Conservation (phyloP, 1,284 basidiomycete species). For the Apiotrichum siamense region DNA sequence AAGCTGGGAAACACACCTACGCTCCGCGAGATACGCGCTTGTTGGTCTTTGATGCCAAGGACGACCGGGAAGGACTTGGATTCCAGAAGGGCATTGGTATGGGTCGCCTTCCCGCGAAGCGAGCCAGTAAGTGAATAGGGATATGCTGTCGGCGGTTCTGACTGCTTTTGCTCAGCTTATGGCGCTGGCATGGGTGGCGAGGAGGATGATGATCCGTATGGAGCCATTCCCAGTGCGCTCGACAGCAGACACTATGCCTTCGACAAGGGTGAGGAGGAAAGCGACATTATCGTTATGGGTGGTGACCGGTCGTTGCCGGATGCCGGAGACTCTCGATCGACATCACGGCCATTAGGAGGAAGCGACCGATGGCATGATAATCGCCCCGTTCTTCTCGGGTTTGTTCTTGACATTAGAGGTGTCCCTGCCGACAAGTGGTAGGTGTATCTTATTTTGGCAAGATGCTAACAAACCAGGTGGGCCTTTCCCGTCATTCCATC, state of each 20-base stretch:
- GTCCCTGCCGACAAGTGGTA: constrained; percentile 69
- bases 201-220: constrained; percentile 81
- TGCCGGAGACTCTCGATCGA: neutral
- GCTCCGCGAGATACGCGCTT: constrained; percentile 73
- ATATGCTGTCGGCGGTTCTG: too few species aligned
- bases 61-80: constrained; percentile 72
- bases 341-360: neutral
- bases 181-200: constrained; percentile 63
- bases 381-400: constrained; percentile 64
- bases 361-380: constrained; percentile 64
- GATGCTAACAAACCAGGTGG: constrained; percentile 55
- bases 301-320: neutral
- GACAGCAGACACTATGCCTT: constrained; percentile 56
- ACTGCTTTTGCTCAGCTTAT: too few species aligned
- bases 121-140: constrained; percentile 18
- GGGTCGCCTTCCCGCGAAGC: constrained; percentile 34
- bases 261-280: constrained; percentile 58
- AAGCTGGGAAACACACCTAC: constrained; percentile 77
- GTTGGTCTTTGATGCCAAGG: constrained; percentile 61
- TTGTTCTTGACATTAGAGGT: constrained; percentile 62
- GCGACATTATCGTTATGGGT: constrained; percentile 52
- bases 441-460: constrained; percentile 20
- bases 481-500: constrained; percentile 69
- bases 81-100: constrained; percentile 63
- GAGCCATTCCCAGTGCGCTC: constrained; percentile 39